Evolutionary conservation across 108 stramenopile species (phyloP).

Genomic region (Phaeodactylum tricornutum): DNA sequence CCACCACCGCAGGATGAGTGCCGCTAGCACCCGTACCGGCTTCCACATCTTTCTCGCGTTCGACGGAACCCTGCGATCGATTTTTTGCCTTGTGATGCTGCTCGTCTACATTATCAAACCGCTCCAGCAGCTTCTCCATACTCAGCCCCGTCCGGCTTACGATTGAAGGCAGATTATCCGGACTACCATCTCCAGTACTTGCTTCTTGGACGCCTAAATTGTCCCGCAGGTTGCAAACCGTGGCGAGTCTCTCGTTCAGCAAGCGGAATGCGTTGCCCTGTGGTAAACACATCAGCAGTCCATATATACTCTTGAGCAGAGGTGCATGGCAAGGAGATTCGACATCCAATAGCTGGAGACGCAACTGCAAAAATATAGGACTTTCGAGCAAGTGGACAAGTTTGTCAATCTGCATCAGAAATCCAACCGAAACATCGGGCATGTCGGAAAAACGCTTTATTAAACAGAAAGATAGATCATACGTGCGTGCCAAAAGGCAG

Average conservation of each 20-base stretch:
- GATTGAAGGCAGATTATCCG: constrained; percentile 1
- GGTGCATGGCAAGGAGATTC: constrained; percentile 80
- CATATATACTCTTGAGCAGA: constrained; percentile 90
- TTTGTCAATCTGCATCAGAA: constrained; percentile 98
- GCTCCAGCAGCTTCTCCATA: constrained; percentile 23
- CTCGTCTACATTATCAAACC: constrained; percentile 37
- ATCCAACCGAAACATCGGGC: constrained; percentile 92
- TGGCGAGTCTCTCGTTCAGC: constrained; percentile 75
- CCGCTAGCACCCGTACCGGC: no score
- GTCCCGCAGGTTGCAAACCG: constrained; percentile 82
- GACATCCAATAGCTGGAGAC: constrained; percentile 91
- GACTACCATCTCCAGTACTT: neutral
- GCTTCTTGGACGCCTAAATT: constrained; percentile 51
- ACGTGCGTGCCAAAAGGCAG: constrained; percentile 93
- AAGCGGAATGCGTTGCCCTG: constrained; percentile 87
- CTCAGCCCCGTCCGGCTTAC: constrained; percentile 7
- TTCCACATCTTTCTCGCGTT: no score
- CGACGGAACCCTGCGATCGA: no score
- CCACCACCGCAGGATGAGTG: no score
- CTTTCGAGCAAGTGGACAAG: constrained; percentile 94
- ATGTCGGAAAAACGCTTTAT: constrained; percentile 81
- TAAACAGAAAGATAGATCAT: constrained; percentile 87
- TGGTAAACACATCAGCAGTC: constrained; percentile 90
- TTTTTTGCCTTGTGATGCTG: constrained; percentile 18
- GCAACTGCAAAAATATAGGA: constrained; percentile 94